A percentile compares a stretch with the other conserved stretches of the same genome.
These are phyloP conservation scores for Aureobasidium zeae DNA, from an alignment of 2,329 filamentous ascomycete species.

Conservation along the genomic window DNA sequence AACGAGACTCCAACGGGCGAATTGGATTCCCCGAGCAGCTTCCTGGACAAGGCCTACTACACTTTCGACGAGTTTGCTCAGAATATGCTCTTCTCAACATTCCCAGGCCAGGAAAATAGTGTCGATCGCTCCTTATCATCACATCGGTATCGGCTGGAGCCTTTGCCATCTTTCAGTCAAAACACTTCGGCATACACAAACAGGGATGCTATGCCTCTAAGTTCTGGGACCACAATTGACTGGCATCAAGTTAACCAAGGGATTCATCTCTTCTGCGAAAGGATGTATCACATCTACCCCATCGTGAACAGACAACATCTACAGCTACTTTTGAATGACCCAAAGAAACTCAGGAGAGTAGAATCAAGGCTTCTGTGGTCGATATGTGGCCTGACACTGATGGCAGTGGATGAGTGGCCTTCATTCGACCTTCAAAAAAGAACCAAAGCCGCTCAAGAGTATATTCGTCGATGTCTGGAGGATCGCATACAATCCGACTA, in stretches of 20 bases:
- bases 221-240: background rate
- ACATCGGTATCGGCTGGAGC: background rate
- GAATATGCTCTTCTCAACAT: constrained; percentile 12
- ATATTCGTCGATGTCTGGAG: constrained; percentile 16
- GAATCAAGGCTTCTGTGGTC: constrained; percentile 17
- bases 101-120: background rate
- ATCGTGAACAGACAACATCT: constrained; percentile 11
- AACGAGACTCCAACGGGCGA: no score
- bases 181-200: background rate
- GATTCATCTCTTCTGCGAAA: constrained; percentile 18
- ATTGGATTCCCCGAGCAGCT: background rate
- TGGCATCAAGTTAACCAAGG: constrained; percentile 3
- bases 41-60: constrained; percentile 13
- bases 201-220: background rate
- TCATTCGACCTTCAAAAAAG: constrained; percentile 16
- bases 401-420: constrained; percentile 18
- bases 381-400: constrained; percentile 17
- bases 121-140: background rate
- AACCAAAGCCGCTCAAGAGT: background rate
- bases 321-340: constrained; percentile 4
- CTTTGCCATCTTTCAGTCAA: no score
- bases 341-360: background rate
- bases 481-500: constrained; percentile 8
- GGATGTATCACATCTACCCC: constrained; percentile 18
- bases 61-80: constrained; percentile 19